Conservation (phyloP, 768 basidiomycete genomes). For the Lactifluus hygrophoroides region DNA sequence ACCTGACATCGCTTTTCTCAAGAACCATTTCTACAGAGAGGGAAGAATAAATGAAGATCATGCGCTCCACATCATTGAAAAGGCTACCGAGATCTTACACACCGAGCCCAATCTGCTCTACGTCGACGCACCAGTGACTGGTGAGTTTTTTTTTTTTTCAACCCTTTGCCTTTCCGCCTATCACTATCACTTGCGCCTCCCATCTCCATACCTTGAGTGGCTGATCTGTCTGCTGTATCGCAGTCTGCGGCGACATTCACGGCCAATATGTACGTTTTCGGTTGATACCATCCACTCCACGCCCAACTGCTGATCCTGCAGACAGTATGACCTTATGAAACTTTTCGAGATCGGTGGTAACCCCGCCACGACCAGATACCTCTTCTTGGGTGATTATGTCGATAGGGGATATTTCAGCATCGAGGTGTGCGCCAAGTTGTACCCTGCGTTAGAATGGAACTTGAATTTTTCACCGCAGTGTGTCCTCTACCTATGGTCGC, state of each 20-base stretch:
- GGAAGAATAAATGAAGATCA: slow-evolving; percentile 91
- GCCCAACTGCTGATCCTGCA: slow-evolving; percentile 6
- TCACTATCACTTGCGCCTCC: slow-evolving; percentile 21
- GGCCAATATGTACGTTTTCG: slow-evolving; percentile 85
- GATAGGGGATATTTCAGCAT: slow-evolving; percentile 72
- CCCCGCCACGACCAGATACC: slow-evolving; percentile 63
- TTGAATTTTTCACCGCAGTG: slow-evolving; percentile 46
- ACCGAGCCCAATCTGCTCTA: slow-evolving; percentile 84
- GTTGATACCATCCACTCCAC: slow-evolving; percentile 1
- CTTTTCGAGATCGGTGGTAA: slow-evolving; percentile 71
- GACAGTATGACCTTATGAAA: slow-evolving; percentile 70
- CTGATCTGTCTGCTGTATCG: slow-evolving; percentile 25
- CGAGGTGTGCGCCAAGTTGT: slow-evolving; percentile 36
- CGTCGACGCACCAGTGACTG: slow-evolving; percentile 97
- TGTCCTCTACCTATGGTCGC: slow-evolving; percentile 92
- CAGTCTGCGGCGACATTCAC: slow-evolving; percentile 88
- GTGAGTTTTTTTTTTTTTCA: slow-evolving; percentile 37
- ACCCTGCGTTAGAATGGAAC: not conserved
- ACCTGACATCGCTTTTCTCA: slow-evolving; percentile 92
- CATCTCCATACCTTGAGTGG: slow-evolving; percentile 10
- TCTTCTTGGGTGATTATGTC: slow-evolving; percentile 70
- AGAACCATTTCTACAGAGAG: slow-evolving; percentile 98
- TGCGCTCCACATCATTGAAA: slow-evolving; percentile 87
- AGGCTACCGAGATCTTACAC: slow-evolving; percentile 74
- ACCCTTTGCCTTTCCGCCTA: not conserved